Conservation (phyloP, 2,329 filamentous ascomycete species). For the Alternaria gaisen region DNA sequence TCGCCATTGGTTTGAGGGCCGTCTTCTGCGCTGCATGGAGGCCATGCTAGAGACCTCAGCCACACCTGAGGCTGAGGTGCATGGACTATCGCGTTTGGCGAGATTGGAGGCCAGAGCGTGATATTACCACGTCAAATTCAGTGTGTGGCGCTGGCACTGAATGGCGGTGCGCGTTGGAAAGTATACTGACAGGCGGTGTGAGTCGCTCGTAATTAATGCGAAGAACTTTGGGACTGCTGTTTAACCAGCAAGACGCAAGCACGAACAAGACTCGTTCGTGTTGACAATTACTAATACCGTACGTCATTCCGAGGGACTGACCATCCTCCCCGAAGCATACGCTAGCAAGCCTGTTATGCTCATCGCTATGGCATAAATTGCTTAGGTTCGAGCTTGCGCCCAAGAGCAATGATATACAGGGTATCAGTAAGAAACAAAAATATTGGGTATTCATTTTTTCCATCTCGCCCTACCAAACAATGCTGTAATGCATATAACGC, state of each 20-base stretch:
- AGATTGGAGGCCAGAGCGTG: constrained; percentile 12
- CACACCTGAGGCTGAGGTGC: constrained; percentile 12
- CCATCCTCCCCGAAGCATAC: background rate
- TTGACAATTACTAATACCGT: background rate
- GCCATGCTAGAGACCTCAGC: constrained; percentile 17
- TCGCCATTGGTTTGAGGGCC: constrained; percentile 20
- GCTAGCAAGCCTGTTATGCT: background rate
- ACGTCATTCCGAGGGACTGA: background rate
- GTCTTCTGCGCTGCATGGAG: constrained; percentile 15
- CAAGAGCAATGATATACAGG: background rate
- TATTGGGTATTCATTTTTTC: constrained; percentile 6
- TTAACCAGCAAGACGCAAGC: constrained; percentile 2
- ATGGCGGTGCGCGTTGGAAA: constrained; percentile 11
- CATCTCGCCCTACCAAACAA: constrained; percentile 3
- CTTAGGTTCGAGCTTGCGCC: background rate
- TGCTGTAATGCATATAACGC: background rate
- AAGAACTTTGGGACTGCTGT: background rate
- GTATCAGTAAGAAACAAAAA: background rate
- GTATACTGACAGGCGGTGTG: constrained; percentile 5
- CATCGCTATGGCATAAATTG: background rate
- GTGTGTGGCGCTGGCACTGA: constrained; percentile 8
- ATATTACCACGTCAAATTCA: background rate
- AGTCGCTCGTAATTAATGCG: background rate
- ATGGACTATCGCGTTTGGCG: background rate
- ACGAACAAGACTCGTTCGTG: background rate